Base-by-base conservation (phyloP, 1,284 basidiomycete genomes). In the Uromyces viciae-fabae region DNA sequence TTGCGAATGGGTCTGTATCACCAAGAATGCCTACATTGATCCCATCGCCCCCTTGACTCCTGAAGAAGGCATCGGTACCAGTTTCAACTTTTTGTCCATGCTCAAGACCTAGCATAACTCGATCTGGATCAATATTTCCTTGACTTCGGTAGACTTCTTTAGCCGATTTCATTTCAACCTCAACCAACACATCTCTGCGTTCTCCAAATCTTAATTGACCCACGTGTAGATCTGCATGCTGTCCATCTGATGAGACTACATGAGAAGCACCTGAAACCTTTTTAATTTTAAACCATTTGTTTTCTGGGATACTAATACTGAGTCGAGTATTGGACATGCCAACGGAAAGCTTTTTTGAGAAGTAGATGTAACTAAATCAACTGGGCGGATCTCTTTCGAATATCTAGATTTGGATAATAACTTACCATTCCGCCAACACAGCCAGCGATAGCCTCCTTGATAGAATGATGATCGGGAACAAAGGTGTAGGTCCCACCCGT, bases 401-500 rank as follows among this genome's bases (percentile, higher is more conserved):
- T 49, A 33, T 15, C 17, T 60, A 31, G 22, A 2, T 36, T 49
- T 31, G 28, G 17, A 11, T 43, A 22, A 19, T 22, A 9, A 40
- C 80, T 82, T 28, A 82, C 52, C 90, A 97, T 92, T 3, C 94
- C 95, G 11, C 95, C 95, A 11, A 98, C 89, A 84, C 94, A 94
- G 8, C 95, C 95, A 2, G 94, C 93, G 36, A 98, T 88, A 82
- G 93, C 92, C 83, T 93, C 91, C 64, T 93, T 91, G 38, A 97
- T 90, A 85, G 95, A 92, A 86, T 97, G 94, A 93, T 94, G 96
- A 85, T 97, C 95, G 86, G 92, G 92, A 80, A 97, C 94, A 84
- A 95, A 98, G 7, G 95, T 98, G 87, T 98, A 98, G n/a, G 93
- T 95, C 54, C 95, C 96, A 81, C 91, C 90, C 0, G 96, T 98